Percentiles rank a stretch among this genome's conserved stretches.
phyloP scores from a whole-genome alignment of 345 rosid species.

The Nasturtium officinale region DNA sequence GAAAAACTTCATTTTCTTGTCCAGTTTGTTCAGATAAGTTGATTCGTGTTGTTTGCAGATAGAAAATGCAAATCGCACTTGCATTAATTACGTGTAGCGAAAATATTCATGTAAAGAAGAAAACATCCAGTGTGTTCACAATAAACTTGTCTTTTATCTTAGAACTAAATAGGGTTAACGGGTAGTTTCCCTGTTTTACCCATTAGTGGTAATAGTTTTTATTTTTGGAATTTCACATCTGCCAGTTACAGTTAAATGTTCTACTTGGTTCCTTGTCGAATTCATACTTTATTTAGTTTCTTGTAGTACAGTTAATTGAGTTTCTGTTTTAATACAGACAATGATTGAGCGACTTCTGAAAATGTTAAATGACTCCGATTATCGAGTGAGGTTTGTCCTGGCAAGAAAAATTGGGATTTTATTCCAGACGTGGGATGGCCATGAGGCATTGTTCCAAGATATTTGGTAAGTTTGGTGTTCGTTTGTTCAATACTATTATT shows the following conservation, averaged over 20 bases:
- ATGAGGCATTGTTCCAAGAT: slow-evolving; percentile 84
- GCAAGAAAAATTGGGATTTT: slow-evolving; percentile 76
- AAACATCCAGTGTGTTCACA: neutral
- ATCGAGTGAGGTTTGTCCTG: slow-evolving; percentile 75
- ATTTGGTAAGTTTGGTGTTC: slow-evolving; percentile 66
- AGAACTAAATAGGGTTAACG: neutral
- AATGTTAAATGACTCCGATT: slow-evolving; percentile 82
- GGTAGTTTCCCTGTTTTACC: slow-evolving; percentile 16
- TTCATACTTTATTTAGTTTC: slow-evolving; percentile 15
- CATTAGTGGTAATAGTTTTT: slow-evolving; percentile 8
- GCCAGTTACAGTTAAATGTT: slow-evolving; percentile 14
- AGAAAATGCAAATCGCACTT: slow-evolving; percentile 6
- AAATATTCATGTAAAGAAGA: slow-evolving; percentile 1
- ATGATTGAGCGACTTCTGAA: slow-evolving; percentile 74
- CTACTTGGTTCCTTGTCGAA: slow-evolving; percentile 19
- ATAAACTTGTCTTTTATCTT: slow-evolving; percentile 7
- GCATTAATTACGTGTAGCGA: neutral
- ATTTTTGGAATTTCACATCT: slow-evolving; percentile 16
- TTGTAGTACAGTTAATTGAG: slow-evolving; percentile 15
- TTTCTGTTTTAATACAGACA: slow-evolving; percentile 51
- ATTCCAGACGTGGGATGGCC: slow-evolving; percentile 98
- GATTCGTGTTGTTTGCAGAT: slow-evolving; percentile 21
- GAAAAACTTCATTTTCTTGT: slow-evolving; percentile 14
- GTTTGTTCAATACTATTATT: slow-evolving; percentile 5
- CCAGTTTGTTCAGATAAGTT: slow-evolving; percentile 20